These are phyloP conservation scores for Solanum acaule DNA, from an alignment of 257 asterid species.

Conservation along the genomic window DNA sequence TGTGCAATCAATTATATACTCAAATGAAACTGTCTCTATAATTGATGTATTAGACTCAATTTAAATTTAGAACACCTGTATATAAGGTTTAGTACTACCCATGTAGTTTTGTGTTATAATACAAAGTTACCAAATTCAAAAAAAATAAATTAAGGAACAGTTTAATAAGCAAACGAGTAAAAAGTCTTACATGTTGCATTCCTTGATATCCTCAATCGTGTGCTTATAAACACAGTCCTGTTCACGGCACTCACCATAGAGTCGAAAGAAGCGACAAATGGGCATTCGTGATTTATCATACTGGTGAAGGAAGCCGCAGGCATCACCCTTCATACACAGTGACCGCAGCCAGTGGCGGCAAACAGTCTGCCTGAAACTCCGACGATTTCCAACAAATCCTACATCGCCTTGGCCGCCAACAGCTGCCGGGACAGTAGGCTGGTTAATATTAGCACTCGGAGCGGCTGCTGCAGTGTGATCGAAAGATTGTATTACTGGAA, in stretches of 20 bases:
- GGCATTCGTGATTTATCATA: conserved; percentile 90
- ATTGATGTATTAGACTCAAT: too few species aligned
- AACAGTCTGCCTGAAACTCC: conserved; percentile 87
- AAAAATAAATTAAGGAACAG: not conserved
- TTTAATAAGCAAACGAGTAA: not conserved
- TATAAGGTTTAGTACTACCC: too few species aligned
- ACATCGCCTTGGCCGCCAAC: conserved; percentile 5
- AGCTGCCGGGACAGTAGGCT: not conserved
- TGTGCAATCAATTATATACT: too few species aligned
- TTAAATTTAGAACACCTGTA: too few species aligned
- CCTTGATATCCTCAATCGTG: conserved; percentile 90
- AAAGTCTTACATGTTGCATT: conserved; percentile 71
- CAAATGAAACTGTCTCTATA: too few species aligned
- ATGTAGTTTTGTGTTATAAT: too few species aligned
- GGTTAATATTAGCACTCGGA: conserved; percentile 1
- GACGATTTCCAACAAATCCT: conserved; percentile 12
- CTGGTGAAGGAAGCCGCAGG: conserved; percentile 90
- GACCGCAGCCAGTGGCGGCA: conserved; percentile 90
- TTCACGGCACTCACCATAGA: conserved; percentile 85
- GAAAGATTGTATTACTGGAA: conserved; percentile 46
- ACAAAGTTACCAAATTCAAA: too few species aligned
- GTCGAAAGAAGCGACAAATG: conserved; percentile 69
- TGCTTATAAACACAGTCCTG: conserved; percentile 95
- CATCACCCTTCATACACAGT: conserved; percentile 86
- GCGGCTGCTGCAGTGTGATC: conserved; percentile 26